A percentile compares a stretch with the other conserved stretches of the same genome.
These are phyloP conservation scores for Hyaloscypha finlandica DNA, from an alignment of 495 filamentous ascomycete genomes.

Conservation along the genomic window DNA sequence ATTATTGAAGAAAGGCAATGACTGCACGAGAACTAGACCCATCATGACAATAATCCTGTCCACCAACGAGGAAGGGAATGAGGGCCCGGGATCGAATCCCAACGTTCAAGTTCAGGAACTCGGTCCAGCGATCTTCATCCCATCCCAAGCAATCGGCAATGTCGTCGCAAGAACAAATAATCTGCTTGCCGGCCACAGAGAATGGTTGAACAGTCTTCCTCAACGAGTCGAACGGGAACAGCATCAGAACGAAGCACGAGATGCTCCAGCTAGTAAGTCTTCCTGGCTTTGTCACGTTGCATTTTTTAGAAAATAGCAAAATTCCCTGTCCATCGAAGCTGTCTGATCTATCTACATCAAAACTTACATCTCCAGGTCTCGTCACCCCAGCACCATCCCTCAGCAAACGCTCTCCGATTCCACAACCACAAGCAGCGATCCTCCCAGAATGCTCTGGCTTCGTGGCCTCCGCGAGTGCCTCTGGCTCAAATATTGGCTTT, in stretches of 20 bases:
- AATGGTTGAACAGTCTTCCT: constrained; percentile 11
- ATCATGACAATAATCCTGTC: background rate
- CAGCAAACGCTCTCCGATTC: too few relatives aligned
- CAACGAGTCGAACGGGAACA: background rate
- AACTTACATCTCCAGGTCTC: background rate
- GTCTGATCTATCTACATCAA: background rate
- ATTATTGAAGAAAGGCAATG: too few relatives aligned
- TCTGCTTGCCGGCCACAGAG: constrained; percentile 4
- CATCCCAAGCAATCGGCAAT: constrained; percentile 7
- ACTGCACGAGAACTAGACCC: too few relatives aligned
- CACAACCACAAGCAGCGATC: background rate
- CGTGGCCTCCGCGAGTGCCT: background rate
- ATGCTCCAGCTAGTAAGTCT: background rate
- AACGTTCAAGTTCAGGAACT: background rate
- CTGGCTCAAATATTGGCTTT: background rate
- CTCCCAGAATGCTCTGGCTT: constrained; percentile 16
- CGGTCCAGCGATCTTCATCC: constrained; percentile 10
- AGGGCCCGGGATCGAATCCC: background rate
- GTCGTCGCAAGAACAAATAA: constrained; percentile 13
- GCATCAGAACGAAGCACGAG: background rate
- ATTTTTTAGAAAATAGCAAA: background rate
- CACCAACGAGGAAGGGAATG: background rate
- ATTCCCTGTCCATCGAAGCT: background rate
- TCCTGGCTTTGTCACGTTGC: background rate
- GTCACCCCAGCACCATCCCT: constrained; percentile 11